Percentiles rank a stretch among this genome's conserved stretches.
These are phyloP conservation scores for Pinus taeda DNA, from an alignment of 75 land plant genomes.

Conservation along the genomic window DNA sequence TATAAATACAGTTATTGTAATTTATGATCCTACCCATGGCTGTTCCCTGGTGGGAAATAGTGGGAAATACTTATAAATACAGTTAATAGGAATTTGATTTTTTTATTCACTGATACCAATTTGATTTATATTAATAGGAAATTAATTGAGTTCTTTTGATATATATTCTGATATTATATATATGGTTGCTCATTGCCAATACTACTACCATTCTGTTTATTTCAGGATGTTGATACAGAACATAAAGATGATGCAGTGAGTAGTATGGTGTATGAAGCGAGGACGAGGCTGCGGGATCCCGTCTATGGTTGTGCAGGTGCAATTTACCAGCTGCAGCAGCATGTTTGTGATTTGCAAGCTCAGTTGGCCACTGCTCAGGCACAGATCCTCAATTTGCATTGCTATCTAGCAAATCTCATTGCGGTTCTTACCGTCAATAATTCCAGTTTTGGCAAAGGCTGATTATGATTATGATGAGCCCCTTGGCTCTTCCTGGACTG, in stretches of 20 bases:
- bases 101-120: not conserved
- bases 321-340: constrained; percentile 36
- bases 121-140: not conserved
- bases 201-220: not conserved
- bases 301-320: constrained; percentile 36
- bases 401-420: constrained; percentile 1
- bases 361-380: constrained; percentile 3
- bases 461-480: not conserved
- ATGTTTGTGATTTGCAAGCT: constrained; percentile 18
- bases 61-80: too few species aligned
- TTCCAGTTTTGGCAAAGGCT: not conserved
- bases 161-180: too few species aligned
- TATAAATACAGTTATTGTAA: too few species aligned
- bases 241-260: constrained; percentile 23
- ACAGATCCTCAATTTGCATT: not conserved
- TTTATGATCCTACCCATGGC: too few species aligned
- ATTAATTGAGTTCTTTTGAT: not conserved
- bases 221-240: constrained; percentile 17
- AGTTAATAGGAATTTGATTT: too few species aligned
- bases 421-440: not conserved
- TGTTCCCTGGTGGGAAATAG: too few species aligned
- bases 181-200: not conserved
- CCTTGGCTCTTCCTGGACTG: too few species aligned
- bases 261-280: constrained; percentile 20
- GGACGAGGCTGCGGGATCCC: constrained; percentile 29